Percentiles rank a stretch among this genome's conserved stretches.
These are phyloP conservation scores for Suhomyces chickasaworum DNA, from an alignment of 1,139 yeast species.

Conservation along the genomic window DNA sequence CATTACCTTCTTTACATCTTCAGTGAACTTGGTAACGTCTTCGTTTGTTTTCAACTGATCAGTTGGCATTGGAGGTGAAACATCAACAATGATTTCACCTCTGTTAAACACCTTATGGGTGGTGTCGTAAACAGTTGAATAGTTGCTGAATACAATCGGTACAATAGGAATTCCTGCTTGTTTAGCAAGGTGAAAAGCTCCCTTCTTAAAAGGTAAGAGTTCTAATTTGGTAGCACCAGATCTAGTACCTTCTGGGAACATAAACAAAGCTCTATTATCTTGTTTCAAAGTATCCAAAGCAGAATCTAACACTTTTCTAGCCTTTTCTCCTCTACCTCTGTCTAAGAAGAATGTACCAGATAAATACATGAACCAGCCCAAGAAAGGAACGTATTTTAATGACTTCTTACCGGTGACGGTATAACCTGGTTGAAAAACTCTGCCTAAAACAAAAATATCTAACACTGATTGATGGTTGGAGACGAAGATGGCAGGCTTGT, in stretches of 20 bases:
- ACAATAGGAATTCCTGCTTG: conserved; percentile 88
- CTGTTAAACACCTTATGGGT: conserved; percentile 55
- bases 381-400: conserved; percentile 81
- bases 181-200: conserved; percentile 95
- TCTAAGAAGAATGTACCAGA: conserved; percentile 92
- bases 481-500: conserved; percentile 79
- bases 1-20: conserved; percentile 40
- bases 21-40: conserved; percentile 55
- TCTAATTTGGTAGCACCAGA: conserved; percentile 69
- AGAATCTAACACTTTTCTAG: conserved; percentile 68
- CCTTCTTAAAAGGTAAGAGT: conserved; percentile 88
- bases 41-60: conserved; percentile 55
- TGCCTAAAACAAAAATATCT: conserved; percentile 79
- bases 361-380: conserved; percentile 94
- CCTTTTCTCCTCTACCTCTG: conserved; percentile 74
- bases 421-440: conserved; percentile 82
- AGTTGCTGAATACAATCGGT: conserved; percentile 85
- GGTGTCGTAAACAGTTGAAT: conserved; percentile 70
- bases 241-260: conserved; percentile 96
- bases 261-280: conserved; percentile 70
- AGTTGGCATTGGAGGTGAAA: conserved; percentile 68
- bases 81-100: conserved; percentile 66
- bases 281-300: conserved; percentile 65
- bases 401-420: conserved; percentile 91
- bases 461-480: conserved; percentile 92